Percentiles rank a stretch among this genome's conserved stretches.
phyloP scores from a whole-genome alignment of 495 filamentous ascomycete genomes.

The Aspergillus asperescens region DNA sequence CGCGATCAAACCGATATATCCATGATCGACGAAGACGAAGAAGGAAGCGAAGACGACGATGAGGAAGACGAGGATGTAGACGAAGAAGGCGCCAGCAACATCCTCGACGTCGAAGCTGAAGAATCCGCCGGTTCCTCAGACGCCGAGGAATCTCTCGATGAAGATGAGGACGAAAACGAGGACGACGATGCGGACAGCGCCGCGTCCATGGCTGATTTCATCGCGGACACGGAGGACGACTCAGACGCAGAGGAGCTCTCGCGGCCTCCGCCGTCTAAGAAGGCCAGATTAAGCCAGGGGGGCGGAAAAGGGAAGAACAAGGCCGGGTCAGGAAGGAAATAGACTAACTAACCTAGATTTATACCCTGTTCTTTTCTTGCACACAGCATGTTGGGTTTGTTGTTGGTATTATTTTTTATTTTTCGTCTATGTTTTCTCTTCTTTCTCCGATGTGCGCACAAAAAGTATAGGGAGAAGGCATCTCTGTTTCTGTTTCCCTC shows the following conservation, averaged over 20 bases:
- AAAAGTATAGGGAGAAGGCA: constrained; percentile 15
- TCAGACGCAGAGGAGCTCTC: constrained; percentile 32
- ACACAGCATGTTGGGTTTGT: constrained; percentile 5
- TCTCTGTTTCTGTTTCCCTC: background rate
- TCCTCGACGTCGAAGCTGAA: constrained; percentile 44
- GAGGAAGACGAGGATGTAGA: constrained; percentile 38
- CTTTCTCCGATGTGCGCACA: constrained; percentile 3
- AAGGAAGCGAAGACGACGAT: constrained; percentile 32
- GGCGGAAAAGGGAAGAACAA: constrained; percentile 32
- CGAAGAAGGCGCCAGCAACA: constrained; percentile 36
- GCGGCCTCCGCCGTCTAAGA: constrained; percentile 35
- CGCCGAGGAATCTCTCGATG: constrained; percentile 42
- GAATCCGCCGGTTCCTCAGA: constrained; percentile 45
- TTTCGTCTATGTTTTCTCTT: background rate
- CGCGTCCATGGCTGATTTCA: constrained; percentile 43
- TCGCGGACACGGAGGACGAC: constrained; percentile 39
- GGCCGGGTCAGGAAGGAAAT: constrained; percentile 25
- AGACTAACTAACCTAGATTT: constrained; percentile 19
- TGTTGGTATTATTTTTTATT: background rate
- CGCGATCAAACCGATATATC: constrained; percentile 42
- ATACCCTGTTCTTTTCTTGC: constrained; percentile 18
- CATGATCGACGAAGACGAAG: constrained; percentile 38
- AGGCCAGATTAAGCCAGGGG: constrained; percentile 26
- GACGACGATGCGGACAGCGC: constrained; percentile 42
- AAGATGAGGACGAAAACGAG: constrained; percentile 41